These are phyloP conservation scores for Ananas comosus DNA, from an alignment of 176 grass and related monocot species.

Conservation along the genomic window DNA sequence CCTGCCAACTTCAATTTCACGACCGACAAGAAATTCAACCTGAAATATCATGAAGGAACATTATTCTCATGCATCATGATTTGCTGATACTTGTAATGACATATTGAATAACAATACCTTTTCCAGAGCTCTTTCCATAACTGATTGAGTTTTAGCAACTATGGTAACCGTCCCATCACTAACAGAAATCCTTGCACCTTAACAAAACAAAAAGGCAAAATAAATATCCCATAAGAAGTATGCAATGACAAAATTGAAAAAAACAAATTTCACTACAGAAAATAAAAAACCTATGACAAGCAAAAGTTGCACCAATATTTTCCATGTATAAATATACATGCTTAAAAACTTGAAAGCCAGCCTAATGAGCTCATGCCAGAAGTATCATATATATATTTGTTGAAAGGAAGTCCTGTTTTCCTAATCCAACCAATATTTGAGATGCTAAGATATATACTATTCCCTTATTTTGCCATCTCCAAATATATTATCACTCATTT, in stretches of 20 bases:
- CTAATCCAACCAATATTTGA: not conserved
- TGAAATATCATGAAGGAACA: not conserved
- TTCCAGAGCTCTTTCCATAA: constrained; percentile 84
- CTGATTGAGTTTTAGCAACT: constrained; percentile 87
- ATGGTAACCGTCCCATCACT: constrained; percentile 85
- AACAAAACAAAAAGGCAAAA: constrained; percentile 18
- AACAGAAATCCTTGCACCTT: constrained; percentile 85
- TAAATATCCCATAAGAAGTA: not conserved
- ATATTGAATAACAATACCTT: constrained; percentile 45
- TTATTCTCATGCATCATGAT: not conserved
- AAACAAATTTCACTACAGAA: not conserved
- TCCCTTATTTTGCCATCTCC: not conserved
- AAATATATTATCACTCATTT: no score
- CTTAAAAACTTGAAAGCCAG: not conserved
- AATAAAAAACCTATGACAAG: not conserved
- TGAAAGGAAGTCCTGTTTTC: not conserved
- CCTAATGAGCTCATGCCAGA: no score
- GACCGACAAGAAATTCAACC: constrained; percentile 68
- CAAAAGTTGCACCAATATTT: not conserved
- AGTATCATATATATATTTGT: not conserved
- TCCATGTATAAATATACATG: not conserved
- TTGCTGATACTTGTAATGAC: not conserved
- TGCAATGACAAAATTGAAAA: constrained; percentile 1
- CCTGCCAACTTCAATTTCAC: constrained; percentile 75
- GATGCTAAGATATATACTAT: not conserved